These are phyloP conservation scores for Botrytis galanthina DNA, from an alignment of 2,329 filamentous ascomycete species.

Conservation along the genomic window DNA sequence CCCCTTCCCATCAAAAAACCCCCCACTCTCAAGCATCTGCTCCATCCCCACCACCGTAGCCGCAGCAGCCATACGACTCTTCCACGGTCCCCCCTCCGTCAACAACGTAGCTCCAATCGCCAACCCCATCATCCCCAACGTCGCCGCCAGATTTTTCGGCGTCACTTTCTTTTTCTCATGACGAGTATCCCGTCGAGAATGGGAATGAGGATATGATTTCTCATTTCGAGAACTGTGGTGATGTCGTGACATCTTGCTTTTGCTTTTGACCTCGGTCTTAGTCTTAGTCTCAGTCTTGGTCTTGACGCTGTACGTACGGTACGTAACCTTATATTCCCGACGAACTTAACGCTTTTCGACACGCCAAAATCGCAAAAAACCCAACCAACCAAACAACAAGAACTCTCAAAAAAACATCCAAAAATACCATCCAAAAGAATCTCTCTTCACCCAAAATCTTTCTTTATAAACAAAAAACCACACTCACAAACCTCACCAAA, in stretches of 20 bases:
- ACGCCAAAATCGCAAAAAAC: background rate
- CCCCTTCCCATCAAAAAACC: slow-evolving; percentile 52
- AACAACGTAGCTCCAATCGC: slow-evolving; percentile 12
- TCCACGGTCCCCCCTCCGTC: slow-evolving; percentile 7
- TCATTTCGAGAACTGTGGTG: background rate
- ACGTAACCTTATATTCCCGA: background rate
- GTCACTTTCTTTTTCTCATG: background rate
- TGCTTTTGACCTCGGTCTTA: background rate
- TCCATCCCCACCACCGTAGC: slow-evolving; percentile 17
- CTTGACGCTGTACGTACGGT: background rate
- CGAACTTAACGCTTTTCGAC: background rate
- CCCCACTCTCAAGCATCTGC: slow-evolving; percentile 54
- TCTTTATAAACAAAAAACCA: background rate
- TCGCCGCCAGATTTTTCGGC: slow-evolving; percentile 7
- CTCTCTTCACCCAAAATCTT: background rate
- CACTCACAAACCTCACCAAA: no score
- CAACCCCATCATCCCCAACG: slow-evolving; percentile 9
- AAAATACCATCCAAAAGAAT: background rate
- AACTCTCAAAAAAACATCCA: background rate
- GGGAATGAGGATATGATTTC: background rate
- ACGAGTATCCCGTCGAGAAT: background rate
- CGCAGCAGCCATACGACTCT: slow-evolving; percentile 7
- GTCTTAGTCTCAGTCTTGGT: background rate
- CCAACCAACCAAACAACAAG: background rate
- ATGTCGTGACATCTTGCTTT: slow-evolving; percentile 1